These are phyloP conservation scores for Coemansia sp. DNA, from an alignment of 192 early-diverging fungal genomes.

Conservation along the genomic window DNA sequence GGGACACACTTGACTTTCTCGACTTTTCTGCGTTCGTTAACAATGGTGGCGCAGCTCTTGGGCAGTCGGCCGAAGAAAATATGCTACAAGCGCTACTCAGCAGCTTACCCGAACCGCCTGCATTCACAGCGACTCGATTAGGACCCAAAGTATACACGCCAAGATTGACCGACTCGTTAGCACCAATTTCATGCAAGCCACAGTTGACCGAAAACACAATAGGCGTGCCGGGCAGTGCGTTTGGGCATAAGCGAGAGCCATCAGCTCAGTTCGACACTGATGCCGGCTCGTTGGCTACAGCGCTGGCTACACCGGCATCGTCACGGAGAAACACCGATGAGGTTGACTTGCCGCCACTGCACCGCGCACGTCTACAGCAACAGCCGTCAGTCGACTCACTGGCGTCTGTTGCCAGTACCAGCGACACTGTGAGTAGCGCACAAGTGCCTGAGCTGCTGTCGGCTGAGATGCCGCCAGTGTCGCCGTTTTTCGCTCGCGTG, in stretches of 20 bases:
- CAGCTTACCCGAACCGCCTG: slow-evolving; percentile 48
- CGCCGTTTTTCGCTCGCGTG: slow-evolving; percentile 29
- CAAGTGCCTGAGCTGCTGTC: slow-evolving; percentile 12
- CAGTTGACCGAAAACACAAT: neutral
- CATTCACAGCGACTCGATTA: slow-evolving; percentile 9
- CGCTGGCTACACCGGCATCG: slow-evolving; percentile 36
- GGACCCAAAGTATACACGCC: slow-evolving; percentile 7
- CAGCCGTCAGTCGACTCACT: neutral
- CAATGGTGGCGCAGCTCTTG: slow-evolving; percentile 9
- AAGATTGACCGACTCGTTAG: slow-evolving; percentile 22
- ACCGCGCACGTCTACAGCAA: slow-evolving; percentile 21
- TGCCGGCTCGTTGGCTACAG: neutral
- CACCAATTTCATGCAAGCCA: slow-evolving; percentile 8
- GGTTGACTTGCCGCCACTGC: slow-evolving; percentile 21
- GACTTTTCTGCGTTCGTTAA: slow-evolving; percentile 6
- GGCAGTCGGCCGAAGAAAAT: slow-evolving; percentile 22
- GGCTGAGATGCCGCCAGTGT: slow-evolving; percentile 37
- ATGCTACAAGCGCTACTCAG: slow-evolving; percentile 49
- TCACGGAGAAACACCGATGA: slow-evolving; percentile 47
- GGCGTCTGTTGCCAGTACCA: neutral
- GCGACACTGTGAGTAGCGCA: slow-evolving; percentile 1
- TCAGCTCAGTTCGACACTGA: neutral
- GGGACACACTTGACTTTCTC: slow-evolving; percentile 9
- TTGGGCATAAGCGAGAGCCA: neutral
- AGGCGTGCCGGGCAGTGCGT: neutral